Conservation (phyloP, 2,329 filamentous ascomycete genomes). For the Teratosphaeria gauchensis region DNA sequence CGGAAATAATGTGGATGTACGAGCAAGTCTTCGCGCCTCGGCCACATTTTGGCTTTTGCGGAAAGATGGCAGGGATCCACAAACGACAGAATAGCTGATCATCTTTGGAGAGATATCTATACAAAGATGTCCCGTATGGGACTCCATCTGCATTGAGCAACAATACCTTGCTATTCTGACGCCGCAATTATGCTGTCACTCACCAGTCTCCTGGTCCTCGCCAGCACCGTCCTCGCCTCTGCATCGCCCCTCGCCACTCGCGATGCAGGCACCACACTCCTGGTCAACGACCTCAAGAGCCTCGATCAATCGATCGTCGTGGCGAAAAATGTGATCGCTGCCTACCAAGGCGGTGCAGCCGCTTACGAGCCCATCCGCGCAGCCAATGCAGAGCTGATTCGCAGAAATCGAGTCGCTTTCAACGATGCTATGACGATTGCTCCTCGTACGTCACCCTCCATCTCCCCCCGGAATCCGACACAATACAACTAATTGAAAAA, state of each 20-base stretch:
- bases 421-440: constrained; percentile 14
- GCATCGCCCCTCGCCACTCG: not conserved
- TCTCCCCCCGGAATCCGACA: not conserved
- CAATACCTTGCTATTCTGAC: not conserved
- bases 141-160: not conserved
- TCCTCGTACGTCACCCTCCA: constrained; percentile 5
- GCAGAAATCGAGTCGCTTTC: constrained; percentile 15
- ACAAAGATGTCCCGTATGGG: too few species aligned
- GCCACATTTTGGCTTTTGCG: not conserved
- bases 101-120: not conserved
- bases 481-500: not conserved
- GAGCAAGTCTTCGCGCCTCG: not conserved
- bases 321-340: constrained; percentile 7
- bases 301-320: constrained; percentile 13
- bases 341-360: constrained; percentile 11
- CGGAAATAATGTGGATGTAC: too few species aligned
- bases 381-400: constrained; percentile 12
- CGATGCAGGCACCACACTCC: constrained; percentile 11
- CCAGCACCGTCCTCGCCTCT: not conserved
- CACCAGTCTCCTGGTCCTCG: not conserved
- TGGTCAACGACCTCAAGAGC: constrained; percentile 9
- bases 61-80: not conserved
- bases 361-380: constrained; percentile 11
- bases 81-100: not conserved
- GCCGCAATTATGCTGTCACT: not conserved